Evolutionary conservation across 805 yeast genomes (phyloP).

Genomic region (Starmera dryadoides): DNA sequence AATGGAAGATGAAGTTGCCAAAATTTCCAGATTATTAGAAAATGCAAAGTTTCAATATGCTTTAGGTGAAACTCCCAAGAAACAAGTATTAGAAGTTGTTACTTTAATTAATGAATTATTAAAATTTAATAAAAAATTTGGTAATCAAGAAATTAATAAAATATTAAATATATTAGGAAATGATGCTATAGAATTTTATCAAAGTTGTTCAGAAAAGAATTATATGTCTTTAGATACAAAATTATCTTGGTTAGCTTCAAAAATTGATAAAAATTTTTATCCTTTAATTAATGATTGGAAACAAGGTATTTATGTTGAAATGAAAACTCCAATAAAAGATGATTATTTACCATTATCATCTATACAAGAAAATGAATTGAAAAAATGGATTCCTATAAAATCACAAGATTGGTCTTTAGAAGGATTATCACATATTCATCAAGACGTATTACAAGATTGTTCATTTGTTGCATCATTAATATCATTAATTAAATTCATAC

Average conservation of each 20-base stretch:
- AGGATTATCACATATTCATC: constrained; percentile 29
- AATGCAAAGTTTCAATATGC: not conserved
- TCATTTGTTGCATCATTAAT: constrained; percentile 68
- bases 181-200: not conserved
- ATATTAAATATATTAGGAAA: not conserved
- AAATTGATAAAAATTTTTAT: not conserved
- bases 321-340: no score
- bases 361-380: constrained; percentile 5
- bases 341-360: constrained; percentile 8
- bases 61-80: not conserved
- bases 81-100: not conserved
- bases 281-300: not conserved
- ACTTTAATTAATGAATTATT: no score
- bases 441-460: constrained; percentile 56
- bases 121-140: no score
- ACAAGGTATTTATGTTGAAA: not conserved
- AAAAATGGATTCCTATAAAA: constrained; percentile 3
- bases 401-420: constrained; percentile 11
- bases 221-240: not conserved
- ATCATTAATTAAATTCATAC: constrained; percentile 31
- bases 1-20: not conserved
- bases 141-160: no score
- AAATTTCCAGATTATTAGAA: not conserved
- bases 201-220: not conserved
- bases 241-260: not conserved